A percentile compares a stretch with the other conserved stretches of the same genome.
phyloP scores from a whole-genome alignment of 352 stramenopile genomes.

The Phytophthora tentaculata region DNA sequence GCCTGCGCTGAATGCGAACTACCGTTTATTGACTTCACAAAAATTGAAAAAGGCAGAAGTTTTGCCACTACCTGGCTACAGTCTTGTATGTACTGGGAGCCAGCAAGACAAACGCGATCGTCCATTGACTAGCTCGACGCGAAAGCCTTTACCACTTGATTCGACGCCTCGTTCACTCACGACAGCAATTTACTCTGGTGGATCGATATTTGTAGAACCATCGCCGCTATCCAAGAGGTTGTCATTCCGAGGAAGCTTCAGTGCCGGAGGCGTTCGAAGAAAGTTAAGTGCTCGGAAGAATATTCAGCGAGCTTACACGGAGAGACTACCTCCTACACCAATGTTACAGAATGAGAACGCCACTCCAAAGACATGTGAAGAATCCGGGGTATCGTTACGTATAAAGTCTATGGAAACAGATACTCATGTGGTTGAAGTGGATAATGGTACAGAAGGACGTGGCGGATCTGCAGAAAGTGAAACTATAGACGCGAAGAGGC shows the following conservation, averaged over 20 bases:
- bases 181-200: conserved; percentile 40
- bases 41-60: conserved; percentile 19
- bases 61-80: conserved; percentile 8
- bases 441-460: not conserved
- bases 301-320: conserved; percentile 13
- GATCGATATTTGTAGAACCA: conserved; percentile 52
- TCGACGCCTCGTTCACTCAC: conserved; percentile 32
- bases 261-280: conserved; percentile 35
- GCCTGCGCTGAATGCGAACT: conserved; percentile 28
- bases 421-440: not conserved
- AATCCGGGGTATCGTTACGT: not conserved
- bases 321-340: conserved; percentile 9
- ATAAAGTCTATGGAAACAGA: not conserved
- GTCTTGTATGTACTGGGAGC: too few relatives aligned
- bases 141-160: conserved; percentile 20
- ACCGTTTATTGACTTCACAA: conserved; percentile 23
- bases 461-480: not conserved
- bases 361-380: not conserved
- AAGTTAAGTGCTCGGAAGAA: conserved; percentile 33
- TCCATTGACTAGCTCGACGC: conserved; percentile 13
- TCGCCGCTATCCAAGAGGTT: conserved; percentile 54
- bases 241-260: conserved; percentile 34
- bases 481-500: not conserved
- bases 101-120: conserved; percentile 8
- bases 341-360: not conserved